Evolutionary conservation across 2,329 filamentous ascomycete species (phyloP).

Genomic region (Diaporthe aspalathi): DNA sequence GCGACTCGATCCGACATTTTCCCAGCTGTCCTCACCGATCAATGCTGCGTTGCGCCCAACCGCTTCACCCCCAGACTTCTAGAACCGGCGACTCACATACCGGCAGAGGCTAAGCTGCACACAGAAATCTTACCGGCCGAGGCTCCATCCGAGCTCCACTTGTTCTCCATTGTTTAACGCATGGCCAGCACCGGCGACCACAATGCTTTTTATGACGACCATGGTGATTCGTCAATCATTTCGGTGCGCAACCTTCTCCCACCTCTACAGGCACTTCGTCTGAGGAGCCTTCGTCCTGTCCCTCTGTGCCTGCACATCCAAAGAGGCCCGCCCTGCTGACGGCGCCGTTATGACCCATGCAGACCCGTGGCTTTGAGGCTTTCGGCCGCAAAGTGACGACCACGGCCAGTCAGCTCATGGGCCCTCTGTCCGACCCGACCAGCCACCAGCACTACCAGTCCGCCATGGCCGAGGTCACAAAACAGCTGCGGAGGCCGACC

Average conservation of each 20-base stretch:
- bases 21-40: conserved; percentile 6
- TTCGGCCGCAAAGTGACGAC: conserved; percentile 96
- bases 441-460: conserved; percentile 79
- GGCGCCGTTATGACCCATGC: conserved; percentile 38
- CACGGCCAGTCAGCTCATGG: conserved; percentile 91
- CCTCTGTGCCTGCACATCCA: conserved; percentile 24
- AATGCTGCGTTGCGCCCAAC: background rate
- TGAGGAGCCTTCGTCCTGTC: conserved; percentile 3
- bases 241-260: conserved; percentile 45
- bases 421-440: conserved; percentile 67
- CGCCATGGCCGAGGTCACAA: conserved; percentile 90
- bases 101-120: conserved; percentile 33
- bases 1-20: conserved; percentile 15
- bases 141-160: conserved; percentile 39
- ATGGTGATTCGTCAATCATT: conserved; percentile 61
- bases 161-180: conserved; percentile 41
- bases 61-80: conserved; percentile 26
- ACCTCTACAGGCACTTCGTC: conserved; percentile 20
- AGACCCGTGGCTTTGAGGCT: conserved; percentile 90
- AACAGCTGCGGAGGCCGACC: conserved; percentile 84
- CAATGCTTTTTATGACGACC: conserved; percentile 60
- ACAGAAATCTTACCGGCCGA: conserved; percentile 30
- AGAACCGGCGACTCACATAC: conserved; percentile 31
- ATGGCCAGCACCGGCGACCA: conserved; percentile 52
- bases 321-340: conserved; percentile 35